These are phyloP conservation scores for Pythium plurisporium DNA, from an alignment of 352 stramenopile genomes.

Conservation along the genomic window DNA sequence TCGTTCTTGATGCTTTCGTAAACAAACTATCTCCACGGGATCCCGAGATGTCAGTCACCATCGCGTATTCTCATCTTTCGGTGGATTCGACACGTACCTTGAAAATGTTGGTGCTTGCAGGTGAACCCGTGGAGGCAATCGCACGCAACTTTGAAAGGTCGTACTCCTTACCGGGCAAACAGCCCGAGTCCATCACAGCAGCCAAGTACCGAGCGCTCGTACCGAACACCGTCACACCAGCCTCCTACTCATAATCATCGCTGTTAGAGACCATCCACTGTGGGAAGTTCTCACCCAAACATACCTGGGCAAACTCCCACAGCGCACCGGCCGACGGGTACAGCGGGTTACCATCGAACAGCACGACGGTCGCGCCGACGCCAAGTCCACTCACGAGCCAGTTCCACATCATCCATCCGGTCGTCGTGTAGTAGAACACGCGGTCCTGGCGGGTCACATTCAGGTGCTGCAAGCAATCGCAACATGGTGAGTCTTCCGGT, in stretches of 20 bases:
- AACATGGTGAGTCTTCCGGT: background rate
- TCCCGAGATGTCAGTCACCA: no score
- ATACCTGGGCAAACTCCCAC: conserved; percentile 57
- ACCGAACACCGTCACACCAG: conserved; percentile 63
- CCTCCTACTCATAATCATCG: conserved; percentile 23
- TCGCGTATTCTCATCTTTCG: no score
- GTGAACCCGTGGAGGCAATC: conserved; percentile 71
- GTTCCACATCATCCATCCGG: conserved; percentile 90
- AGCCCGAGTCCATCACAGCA: conserved; percentile 69
- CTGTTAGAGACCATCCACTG: background rate
- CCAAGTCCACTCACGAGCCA: conserved; percentile 74
- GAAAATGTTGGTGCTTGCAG: conserved; percentile 74
- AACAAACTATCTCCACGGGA: conserved; percentile 63
- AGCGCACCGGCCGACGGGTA: conserved; percentile 49
- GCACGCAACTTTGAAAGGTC: conserved; percentile 60
- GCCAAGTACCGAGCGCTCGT: conserved; percentile 72
- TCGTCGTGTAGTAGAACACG: conserved; percentile 85
- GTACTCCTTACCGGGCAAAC: conserved; percentile 51
- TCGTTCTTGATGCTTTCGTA: conserved; percentile 71
- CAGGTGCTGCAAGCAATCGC: conserved; percentile 42
- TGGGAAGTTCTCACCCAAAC: background rate
- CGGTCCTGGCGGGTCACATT: conserved; percentile 58
- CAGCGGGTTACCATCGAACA: conserved; percentile 75
- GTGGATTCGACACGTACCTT: no score
- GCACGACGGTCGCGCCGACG: conserved; percentile 64